A percentile compares a stretch with the other conserved stretches of the same genome.
These are phyloP conservation scores for Cytospora paraplurivora DNA, from an alignment of 2,329 filamentous ascomycete species.

Conservation along the genomic window DNA sequence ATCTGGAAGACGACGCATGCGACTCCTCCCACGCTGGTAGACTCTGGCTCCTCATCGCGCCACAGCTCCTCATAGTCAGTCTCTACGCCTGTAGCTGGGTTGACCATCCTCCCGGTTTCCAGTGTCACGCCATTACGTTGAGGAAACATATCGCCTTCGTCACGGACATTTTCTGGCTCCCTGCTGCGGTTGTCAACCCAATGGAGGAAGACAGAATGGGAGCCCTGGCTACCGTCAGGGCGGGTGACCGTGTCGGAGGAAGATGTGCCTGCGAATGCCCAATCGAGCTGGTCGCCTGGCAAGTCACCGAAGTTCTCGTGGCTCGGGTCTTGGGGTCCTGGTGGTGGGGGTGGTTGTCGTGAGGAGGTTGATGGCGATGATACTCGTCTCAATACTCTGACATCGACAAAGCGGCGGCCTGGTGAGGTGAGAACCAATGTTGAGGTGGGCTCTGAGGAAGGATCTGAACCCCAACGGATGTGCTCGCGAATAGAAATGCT, in stretches of 20 bases:
- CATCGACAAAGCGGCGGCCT: slow-evolving; percentile 59
- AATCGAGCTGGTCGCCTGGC: slow-evolving; percentile 52
- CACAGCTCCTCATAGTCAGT: slow-evolving; percentile 69
- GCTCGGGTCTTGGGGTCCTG: background rate
- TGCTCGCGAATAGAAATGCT: slow-evolving; percentile 60
- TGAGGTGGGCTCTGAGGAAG: slow-evolving; percentile 60
- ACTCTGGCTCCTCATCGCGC: slow-evolving; percentile 46
- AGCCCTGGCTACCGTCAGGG: slow-evolving; percentile 33
- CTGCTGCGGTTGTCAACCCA: slow-evolving; percentile 58
- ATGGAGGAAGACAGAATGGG: slow-evolving; percentile 55
- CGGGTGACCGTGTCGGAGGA: slow-evolving; percentile 38
- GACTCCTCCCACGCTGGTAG: slow-evolving; percentile 20
- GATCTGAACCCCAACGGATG: slow-evolving; percentile 59
- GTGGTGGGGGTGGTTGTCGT: background rate
- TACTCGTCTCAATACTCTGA: slow-evolving; percentile 49
- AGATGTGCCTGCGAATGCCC: slow-evolving; percentile 65
- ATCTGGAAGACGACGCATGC: slow-evolving; percentile 46
- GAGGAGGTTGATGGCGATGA: slow-evolving; percentile 16
- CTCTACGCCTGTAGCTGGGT: slow-evolving; percentile 53
- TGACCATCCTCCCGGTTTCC: slow-evolving; percentile 62
- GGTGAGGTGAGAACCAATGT: slow-evolving; percentile 67
- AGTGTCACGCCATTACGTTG: slow-evolving; percentile 46
- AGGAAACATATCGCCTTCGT: slow-evolving; percentile 60
- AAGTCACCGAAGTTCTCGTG: slow-evolving; percentile 3
- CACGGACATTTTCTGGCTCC: slow-evolving; percentile 44